These are phyloP conservation scores for Hansenula anomala DNA, from an alignment of 1,139 yeast species.

Conservation along the genomic window DNA sequence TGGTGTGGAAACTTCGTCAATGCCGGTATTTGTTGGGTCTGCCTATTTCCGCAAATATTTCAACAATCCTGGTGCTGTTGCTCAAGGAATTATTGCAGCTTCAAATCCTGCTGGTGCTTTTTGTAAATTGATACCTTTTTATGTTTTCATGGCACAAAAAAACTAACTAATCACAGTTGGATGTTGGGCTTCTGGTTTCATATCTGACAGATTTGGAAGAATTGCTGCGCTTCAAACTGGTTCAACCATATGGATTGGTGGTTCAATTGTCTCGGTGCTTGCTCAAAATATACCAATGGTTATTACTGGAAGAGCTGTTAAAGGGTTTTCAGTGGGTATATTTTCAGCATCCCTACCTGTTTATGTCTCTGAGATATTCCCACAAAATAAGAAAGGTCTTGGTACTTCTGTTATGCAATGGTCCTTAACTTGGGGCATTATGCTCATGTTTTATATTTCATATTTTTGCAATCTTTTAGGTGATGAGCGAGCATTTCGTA, in stretches of 20 bases:
- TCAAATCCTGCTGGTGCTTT: conserved; percentile 39
- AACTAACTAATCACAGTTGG: conserved; percentile 19
- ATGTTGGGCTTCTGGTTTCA: conserved; percentile 25
- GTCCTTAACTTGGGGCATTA: conserved; percentile 64
- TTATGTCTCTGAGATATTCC: conserved; percentile 70
- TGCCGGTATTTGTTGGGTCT: conserved; percentile 55
- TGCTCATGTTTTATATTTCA: conserved; percentile 53
- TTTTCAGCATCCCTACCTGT: conserved; percentile 71
- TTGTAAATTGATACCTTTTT: conserved; percentile 13
- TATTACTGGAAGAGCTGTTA: conserved; percentile 55
- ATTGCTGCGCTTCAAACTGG: conserved; percentile 23
- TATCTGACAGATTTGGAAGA: conserved; percentile 26
- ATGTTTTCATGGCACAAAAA: too few relatives aligned
- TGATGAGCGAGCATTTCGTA: conserved; percentile 51
- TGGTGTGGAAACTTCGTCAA: conserved; percentile 67
- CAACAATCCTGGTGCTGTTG: conserved; percentile 33
- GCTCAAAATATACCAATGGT: conserved; percentile 25
- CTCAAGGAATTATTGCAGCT: conserved; percentile 37
- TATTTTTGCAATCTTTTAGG: conserved; percentile 52
- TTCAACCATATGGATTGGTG: conserved; percentile 28
- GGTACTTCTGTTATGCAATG: conserved; percentile 67
- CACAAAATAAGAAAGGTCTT: conserved; percentile 59
- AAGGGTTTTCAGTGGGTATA: conserved; percentile 68
- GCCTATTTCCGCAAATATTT: conserved; percentile 40
- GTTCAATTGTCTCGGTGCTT: conserved; percentile 28